A percentile compares a stretch with the other conserved stretches of the same genome.
These are phyloP conservation scores for Plasmodium cynomolgi DNA, from an alignment of 169 alveolate genomes.

Conservation along the genomic window DNA sequence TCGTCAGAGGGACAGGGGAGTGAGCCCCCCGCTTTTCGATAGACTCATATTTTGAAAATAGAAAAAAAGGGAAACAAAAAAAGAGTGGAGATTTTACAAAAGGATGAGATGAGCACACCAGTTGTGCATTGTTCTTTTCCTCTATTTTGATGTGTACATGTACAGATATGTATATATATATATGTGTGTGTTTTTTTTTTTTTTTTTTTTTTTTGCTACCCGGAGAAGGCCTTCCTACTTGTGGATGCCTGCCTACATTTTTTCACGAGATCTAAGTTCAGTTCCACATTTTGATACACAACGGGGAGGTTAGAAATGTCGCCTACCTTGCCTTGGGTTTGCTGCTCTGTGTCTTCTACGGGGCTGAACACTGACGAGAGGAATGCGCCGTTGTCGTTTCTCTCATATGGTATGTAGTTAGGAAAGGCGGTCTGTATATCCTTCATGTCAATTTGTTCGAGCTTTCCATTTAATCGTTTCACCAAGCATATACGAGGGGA, in stretches of 20 bases:
- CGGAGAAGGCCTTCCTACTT: not conserved
- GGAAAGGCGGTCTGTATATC: not conserved
- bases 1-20: not conserved
- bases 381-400: not conserved
- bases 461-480: constrained; percentile 37
- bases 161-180: not conserved
- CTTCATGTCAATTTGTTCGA: constrained; percentile 10
- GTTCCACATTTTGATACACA: constrained; percentile 1
- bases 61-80: not conserved
- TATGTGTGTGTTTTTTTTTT: not conserved
- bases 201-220: not conserved
- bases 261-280: constrained; percentile 11
- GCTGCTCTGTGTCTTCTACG: not conserved
- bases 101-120: not conserved
- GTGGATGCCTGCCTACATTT: constrained; percentile 40
- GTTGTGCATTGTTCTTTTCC: not conserved
- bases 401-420: constrained; percentile 65
- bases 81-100: not conserved
- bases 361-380: not conserved
- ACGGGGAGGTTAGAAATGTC: constrained; percentile 12
- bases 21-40: not conserved
- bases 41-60: not conserved
- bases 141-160: not conserved
- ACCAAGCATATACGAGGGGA: not conserved
- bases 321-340: not conserved